These are phyloP conservation scores for Vittaforma corneae DNA, from an alignment of 371 early-diverging fungal species.

Conservation along the genomic window DNA sequence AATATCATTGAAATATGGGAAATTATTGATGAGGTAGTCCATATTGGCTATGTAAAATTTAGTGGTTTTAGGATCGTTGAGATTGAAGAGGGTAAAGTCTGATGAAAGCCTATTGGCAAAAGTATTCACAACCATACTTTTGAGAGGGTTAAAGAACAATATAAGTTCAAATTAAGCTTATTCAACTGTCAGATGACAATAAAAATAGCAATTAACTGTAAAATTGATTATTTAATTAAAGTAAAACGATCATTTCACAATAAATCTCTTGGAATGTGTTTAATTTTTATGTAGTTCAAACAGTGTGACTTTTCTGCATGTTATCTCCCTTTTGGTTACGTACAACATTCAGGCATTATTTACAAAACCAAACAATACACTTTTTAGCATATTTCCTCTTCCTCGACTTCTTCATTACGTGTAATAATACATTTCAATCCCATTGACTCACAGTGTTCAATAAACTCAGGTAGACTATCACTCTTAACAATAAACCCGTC, in stretches of 20 bases:
- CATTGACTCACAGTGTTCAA: conserved; percentile 9
- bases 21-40: conserved; percentile 37
- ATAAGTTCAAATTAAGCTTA: too few species aligned
- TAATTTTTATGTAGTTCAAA: too few species aligned
- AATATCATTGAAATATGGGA: conserved; percentile 37
- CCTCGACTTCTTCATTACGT: conserved; percentile 23
- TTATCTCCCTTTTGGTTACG: too few species aligned
- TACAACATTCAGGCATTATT: too few species aligned
- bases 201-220: too few species aligned
- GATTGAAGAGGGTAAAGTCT: conserved; percentile 17
- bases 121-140: too few species aligned
- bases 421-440: conserved; percentile 18
- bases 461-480: conserved; percentile 25
- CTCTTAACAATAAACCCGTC: neutral
- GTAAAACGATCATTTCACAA: too few species aligned
- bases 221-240: too few species aligned
- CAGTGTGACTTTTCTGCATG: too few species aligned
- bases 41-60: conserved; percentile 28
- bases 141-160: too few species aligned
- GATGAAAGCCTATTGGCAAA: neutral
- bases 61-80: conserved; percentile 10
- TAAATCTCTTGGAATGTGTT: too few species aligned
- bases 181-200: too few species aligned
- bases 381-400: conserved; percentile 35
- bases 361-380: neutral